Percentiles rank a stretch among this genome's conserved stretches.
phyloP scores from a whole-genome alignment of 225 moss, liverwort and hornwort genomes.

The Ulota crispa region DNA sequence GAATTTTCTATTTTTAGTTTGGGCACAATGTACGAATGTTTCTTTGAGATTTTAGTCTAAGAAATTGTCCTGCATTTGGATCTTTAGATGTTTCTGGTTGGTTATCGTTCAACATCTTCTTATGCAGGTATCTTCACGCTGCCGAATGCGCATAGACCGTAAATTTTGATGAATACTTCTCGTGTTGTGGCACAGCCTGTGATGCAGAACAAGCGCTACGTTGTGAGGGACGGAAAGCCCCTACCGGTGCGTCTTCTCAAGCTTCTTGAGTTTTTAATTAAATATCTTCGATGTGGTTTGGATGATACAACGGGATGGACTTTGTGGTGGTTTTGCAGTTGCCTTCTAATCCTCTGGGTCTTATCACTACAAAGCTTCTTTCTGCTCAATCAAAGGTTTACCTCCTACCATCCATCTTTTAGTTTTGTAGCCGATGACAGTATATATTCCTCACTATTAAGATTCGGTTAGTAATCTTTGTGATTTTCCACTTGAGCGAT shows the following conservation, averaged over 20 bases:
- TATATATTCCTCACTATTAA: background rate
- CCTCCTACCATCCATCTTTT: background rate
- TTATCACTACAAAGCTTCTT: slow-evolving; percentile 75
- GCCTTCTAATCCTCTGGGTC: slow-evolving; percentile 75
- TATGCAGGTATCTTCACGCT: background rate
- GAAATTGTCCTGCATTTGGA: background rate
- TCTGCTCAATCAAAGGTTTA: slow-evolving; percentile 83
- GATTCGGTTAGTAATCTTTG: slow-evolving; percentile 8
- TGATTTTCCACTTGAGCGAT: slow-evolving; percentile 1
- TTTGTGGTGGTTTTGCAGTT: slow-evolving; percentile 58
- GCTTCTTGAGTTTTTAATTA: background rate
- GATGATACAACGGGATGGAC: slow-evolving; percentile 13
- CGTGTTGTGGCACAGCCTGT: slow-evolving; percentile 54
- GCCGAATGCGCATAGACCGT: slow-evolving; percentile 12
- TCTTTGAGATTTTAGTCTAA: background rate
- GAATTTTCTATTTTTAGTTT: background rate
- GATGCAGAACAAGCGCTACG: slow-evolving; percentile 79
- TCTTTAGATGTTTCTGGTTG: slow-evolving; percentile 3
- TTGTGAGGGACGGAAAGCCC: slow-evolving; percentile 72
- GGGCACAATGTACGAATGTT: background rate
- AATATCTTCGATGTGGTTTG: background rate
- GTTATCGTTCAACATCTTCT: slow-evolving; percentile 4
- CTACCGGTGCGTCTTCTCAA: slow-evolving; percentile 44
- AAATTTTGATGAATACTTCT: slow-evolving; percentile 21
- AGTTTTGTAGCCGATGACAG: background rate